Evolutionary conservation across 2,329 filamentous ascomycete species (phyloP), one percentile per base, ranked within the genome.

Genomic region (Fusarium agapanthi): DNA sequence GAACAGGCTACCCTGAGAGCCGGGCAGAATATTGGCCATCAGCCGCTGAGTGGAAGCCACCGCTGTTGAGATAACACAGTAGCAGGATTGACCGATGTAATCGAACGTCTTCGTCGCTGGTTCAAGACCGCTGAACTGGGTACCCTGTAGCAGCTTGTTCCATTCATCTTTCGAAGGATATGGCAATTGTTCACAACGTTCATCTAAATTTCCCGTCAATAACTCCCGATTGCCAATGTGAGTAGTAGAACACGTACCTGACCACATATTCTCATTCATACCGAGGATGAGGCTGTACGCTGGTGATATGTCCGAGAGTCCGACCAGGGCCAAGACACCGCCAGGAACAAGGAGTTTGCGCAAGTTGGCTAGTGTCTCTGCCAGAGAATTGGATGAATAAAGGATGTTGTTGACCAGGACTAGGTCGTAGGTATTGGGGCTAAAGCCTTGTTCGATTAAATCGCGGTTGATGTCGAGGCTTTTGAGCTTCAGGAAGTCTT

Each of bases 71-170:
- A 71, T 14, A 3, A 51, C 11, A 0, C 66, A 73, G 15, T 71
- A 73, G 5, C 56, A 63, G 1, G 57, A 48, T 16, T 73, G 70
- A 0, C 70, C 70, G 6, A 73, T 28, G 6, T 56, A 37, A 5
- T 67, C 70, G n/a, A 73, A 73, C 1, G 16, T 61, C 8, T 30
- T 73, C 1, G 70, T 71, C 6, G 66, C 66, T 20, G 70, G 70
- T 18, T 73, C 70, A 6, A 71, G 57, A 0, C 54, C 56, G 3
- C 70, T 61, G 34, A 73, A 71, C 4, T 56, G 22, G 6, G 44
- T 73, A 6, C 15, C 30, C 12, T 40, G 47, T 1, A 73, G n/a
- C 1, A 57, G 2, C 3, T 26, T 44, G 7, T 28, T 53, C 70
- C 70, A 73, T 10, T 44, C 61, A 1, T 9, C 14, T 12, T 41